phyloP scores from a whole-genome alignment of 768 basidiomycete species.

The Flagelloscypha sp. region DNA sequence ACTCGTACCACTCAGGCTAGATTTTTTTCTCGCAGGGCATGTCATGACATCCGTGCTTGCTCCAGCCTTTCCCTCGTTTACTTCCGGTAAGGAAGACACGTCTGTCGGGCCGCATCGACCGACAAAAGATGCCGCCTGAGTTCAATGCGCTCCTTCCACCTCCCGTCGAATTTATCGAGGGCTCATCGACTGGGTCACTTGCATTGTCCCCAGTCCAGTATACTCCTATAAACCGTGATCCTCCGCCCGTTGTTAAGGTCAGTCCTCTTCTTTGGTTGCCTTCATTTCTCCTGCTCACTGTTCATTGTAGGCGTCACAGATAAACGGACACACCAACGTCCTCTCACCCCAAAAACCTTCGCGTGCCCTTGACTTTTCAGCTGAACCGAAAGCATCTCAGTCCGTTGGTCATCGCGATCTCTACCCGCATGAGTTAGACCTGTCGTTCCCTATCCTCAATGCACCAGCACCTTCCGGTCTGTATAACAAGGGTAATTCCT shows the following conservation, averaged over 20 bases:
- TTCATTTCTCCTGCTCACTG: neutral
- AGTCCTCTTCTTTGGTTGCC: conserved; percentile 15
- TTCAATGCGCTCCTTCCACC: conserved; percentile 76
- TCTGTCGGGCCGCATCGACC: too few species aligned
- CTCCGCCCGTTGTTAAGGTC: conserved; percentile 42
- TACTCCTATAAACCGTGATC: conserved; percentile 68
- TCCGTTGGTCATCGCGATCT: too few species aligned
- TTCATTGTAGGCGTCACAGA: neutral
- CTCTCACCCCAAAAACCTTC: conserved; percentile 15
- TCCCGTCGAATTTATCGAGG: conserved; percentile 78
- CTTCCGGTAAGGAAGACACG: too few species aligned
- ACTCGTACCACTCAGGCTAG: too few species aligned
- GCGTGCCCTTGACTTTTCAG: too few species aligned
- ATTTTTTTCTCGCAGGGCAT: too few species aligned
- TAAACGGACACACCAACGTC: conserved; percentile 14
- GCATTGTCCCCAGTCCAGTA: conserved; percentile 71
- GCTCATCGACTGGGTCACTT: conserved; percentile 69
- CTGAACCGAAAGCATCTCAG: too few species aligned
- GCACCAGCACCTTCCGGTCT: too few species aligned
- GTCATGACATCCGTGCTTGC: too few species aligned
- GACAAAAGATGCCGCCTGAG: conserved; percentile 59
- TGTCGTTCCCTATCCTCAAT: conserved; percentile 51
- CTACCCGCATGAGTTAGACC: conserved; percentile 47
- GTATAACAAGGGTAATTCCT: conserved; percentile 86
- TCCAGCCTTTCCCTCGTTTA: too few species aligned